Evolutionary conservation across 2,329 filamentous ascomycete genomes (phyloP).

Genomic region (Cytospora piceae): DNA sequence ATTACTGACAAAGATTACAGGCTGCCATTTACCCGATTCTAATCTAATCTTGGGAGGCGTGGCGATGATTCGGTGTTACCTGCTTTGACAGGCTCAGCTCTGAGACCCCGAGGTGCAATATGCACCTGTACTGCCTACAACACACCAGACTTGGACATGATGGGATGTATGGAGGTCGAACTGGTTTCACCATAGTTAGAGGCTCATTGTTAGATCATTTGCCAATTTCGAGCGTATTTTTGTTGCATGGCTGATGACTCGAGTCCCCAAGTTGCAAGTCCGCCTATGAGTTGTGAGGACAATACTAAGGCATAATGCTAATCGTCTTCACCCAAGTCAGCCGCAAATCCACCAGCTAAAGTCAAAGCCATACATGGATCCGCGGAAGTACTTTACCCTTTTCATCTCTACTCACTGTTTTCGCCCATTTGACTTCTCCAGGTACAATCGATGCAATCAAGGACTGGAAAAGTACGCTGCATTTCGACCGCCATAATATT

Average conservation of each 20-base stretch:
- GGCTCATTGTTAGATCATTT: background rate
- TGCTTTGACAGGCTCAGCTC: background rate
- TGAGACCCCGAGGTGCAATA: background rate
- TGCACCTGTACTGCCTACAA: background rate
- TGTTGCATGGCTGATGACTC: no score
- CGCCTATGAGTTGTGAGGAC: background rate
- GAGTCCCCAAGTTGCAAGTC: background rate
- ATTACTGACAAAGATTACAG: constrained; percentile 32
- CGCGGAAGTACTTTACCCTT: background rate
- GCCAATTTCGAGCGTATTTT: background rate
- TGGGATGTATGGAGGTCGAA: no score
- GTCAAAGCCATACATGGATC: background rate
- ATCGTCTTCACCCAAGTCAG: background rate
- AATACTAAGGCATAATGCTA: constrained; percentile 26
- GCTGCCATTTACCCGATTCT: constrained; percentile 45
- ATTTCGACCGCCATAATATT: background rate
- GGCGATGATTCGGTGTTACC: background rate
- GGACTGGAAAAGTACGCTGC: background rate
- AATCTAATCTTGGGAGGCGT: background rate
- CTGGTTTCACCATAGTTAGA: background rate
- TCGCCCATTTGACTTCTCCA: background rate
- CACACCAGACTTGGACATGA: background rate
- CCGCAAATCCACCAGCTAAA: background rate
- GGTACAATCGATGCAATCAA: background rate
- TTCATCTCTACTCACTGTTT: background rate